Percentiles rank a stretch among this genome's conserved stretches.
Conservation (phyloP, 139 green algal genomes). For the Microglena sp. region DNA sequence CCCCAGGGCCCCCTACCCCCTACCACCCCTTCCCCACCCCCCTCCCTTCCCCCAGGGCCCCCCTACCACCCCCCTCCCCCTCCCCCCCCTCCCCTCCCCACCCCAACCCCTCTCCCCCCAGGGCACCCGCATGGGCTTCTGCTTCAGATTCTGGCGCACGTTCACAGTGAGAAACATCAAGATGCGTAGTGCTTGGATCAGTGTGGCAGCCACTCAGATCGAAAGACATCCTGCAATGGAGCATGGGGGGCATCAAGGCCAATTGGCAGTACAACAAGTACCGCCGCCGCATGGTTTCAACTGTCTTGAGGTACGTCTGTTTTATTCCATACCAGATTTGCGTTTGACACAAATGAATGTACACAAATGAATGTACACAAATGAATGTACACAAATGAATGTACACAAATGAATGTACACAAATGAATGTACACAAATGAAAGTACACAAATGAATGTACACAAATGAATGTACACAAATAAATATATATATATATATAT, state of each 20-base stretch:
- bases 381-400: slow-evolving; percentile 1
- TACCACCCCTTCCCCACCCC: too few relatives aligned
- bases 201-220: slow-evolving; percentile 9
- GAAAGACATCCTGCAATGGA: too few relatives aligned
- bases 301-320: too few relatives aligned
- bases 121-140: slow-evolving; percentile 27
- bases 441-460: neutral
- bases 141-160: slow-evolving; percentile 27
- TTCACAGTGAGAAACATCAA: slow-evolving; percentile 24
- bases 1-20: too few relatives aligned
- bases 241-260: too few relatives aligned
- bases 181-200: slow-evolving; percentile 17
- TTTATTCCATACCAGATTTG: too few relatives aligned
- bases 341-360: neutral
- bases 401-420: neutral
- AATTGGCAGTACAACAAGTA: too few relatives aligned
- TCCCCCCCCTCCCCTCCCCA: too few relatives aligned
- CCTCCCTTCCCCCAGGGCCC: too few relatives aligned
- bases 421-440: neutral
- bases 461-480: neutral
- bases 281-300: neutral
- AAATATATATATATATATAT: neutral
- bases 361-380: neutral
- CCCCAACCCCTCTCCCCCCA: neutral
- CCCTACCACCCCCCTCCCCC: too few relatives aligned